Percentiles rank a stretch among this genome's conserved stretches.
Evolutionary conservation across 805 yeast genomes (phyloP).

Genomic region (Candida quercuum): DNA sequence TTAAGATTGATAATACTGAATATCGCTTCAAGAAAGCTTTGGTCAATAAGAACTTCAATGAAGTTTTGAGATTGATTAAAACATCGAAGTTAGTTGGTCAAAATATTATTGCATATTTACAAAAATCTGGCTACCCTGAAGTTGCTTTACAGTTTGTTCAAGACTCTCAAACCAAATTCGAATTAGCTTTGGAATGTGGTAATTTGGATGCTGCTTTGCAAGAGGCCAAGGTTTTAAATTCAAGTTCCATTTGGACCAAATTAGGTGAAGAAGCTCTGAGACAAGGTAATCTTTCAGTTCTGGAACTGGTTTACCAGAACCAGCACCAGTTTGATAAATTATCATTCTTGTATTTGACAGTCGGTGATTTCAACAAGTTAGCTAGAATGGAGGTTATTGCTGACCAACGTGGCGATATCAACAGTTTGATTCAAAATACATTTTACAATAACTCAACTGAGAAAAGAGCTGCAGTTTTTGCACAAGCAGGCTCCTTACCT

Average conservation of each 20-base stretch:
- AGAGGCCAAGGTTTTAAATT: slow-evolving; percentile 78
- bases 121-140: slow-evolving; percentile 94
- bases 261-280: slow-evolving; percentile 80
- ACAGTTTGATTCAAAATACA: slow-evolving; percentile 79
- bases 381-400: slow-evolving; percentile 86
- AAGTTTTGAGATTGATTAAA: slow-evolving; percentile 84
- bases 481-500: slow-evolving; percentile 76
- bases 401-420: slow-evolving; percentile 75
- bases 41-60: slow-evolving; percentile 83
- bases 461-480: slow-evolving; percentile 67
- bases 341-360: slow-evolving; percentile 78
- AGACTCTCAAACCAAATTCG: slow-evolving; percentile 94
- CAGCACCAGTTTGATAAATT: slow-evolving; percentile 82
- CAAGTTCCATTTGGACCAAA: slow-evolving; percentile 68
- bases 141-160: slow-evolving; percentile 95
- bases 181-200: slow-evolving; percentile 91
- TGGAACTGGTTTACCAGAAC: slow-evolving; percentile 85
- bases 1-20: slow-evolving; percentile 91
- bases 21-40: slow-evolving; percentile 93
- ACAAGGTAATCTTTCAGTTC: slow-evolving; percentile 84
- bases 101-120: slow-evolving; percentile 90
- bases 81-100: slow-evolving; percentile 94
- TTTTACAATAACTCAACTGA: slow-evolving; percentile 70
- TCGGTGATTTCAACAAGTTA: slow-evolving; percentile 76
- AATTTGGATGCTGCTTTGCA: slow-evolving; percentile 80